Percentiles rank a stretch among this genome's conserved stretches.
Evolutionary conservation across 2,329 filamentous ascomycete species (phyloP).

Genomic region (Fusarium succisae): DNA sequence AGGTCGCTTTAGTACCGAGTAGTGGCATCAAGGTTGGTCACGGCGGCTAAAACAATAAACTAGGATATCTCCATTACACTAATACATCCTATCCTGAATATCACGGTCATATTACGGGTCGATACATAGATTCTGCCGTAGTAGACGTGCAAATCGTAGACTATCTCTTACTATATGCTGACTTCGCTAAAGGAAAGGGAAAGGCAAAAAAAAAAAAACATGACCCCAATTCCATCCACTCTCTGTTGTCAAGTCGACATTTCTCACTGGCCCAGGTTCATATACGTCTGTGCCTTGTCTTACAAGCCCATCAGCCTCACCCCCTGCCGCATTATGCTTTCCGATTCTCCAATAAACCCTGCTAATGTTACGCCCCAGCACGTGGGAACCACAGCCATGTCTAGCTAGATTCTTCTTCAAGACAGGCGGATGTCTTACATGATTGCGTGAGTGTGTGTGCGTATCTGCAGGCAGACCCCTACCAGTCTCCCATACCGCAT

Average conservation of each 20-base stretch:
- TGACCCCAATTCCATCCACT: background rate
- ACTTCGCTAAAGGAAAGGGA: background rate
- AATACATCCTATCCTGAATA: background rate
- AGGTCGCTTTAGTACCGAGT: constrained; percentile 6
- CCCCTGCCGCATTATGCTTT: background rate
- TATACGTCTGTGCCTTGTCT: background rate
- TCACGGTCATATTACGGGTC: background rate
- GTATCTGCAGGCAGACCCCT: constrained; percentile 13
- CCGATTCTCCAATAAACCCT: background rate
- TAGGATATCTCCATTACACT: background rate
- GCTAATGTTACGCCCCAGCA: background rate
- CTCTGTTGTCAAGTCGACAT: background rate
- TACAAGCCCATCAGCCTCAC: background rate
- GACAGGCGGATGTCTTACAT: constrained; percentile 20
- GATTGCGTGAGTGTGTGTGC: background rate
- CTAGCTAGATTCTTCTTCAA: constrained; percentile 6
- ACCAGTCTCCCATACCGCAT: constrained; percentile 9
- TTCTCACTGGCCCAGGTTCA: background rate
- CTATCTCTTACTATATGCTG: background rate
- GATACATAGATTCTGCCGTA: background rate
- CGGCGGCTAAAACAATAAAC: constrained; percentile 6
- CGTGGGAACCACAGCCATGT: constrained; percentile 15
- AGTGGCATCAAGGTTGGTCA: background rate
- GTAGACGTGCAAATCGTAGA: background rate
- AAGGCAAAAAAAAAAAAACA: background rate